Base-by-base conservation (phyloP, 208 protist species). In the Crithidia expoeki region DNA sequence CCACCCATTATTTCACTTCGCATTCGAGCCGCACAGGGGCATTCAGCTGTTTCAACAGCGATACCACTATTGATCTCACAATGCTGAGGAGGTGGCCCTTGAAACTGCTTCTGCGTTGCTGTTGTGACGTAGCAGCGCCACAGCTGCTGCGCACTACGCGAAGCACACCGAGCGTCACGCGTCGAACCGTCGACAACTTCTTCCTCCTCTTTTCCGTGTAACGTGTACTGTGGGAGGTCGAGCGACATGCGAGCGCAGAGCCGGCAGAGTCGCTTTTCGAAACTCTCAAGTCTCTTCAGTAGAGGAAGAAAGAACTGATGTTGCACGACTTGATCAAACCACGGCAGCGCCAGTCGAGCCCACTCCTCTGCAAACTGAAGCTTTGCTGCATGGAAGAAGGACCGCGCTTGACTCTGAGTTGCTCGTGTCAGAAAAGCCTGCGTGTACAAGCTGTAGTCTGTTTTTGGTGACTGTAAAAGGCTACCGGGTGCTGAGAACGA, bases 361-460 rank as follows among this genome's bases (percentile, higher is more conserved):
- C 79, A 84, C 17, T 61, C 44, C 56, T 76, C 53, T 4, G 79
- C 75, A 33, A 84, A 61, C 49, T 75, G 49, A 5, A 79, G 56
- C 50, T 72, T 84, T 34, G 71, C 68, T 1, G 52, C 50, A 16
- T 53, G 76, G 27, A 79, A 3, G 36, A 64, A 11, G 23, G 58
- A 27, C 0, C 36, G 47, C 2, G 62, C 61, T 33, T 25, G 25
- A 25, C 36, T 34, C 34, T 27, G 25, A 9, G 12, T 12, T 2
- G 55, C 11, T 4, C 44, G 56, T 21, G 28, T n/a, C 19, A 51
- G 28, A 30, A 79, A 25, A 27, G 25, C 17, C 7, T 60, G 59
- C 17, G 50, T 49, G 3, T 59, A 42, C 16, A 51, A 21, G 21
- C 7, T 32, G 61, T 62, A 50, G 16, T 47, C 9, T 21, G 16